These are phyloP conservation scores for Ogataea corticis DNA, from an alignment of 805 yeast species.

Conservation along the genomic window DNA sequence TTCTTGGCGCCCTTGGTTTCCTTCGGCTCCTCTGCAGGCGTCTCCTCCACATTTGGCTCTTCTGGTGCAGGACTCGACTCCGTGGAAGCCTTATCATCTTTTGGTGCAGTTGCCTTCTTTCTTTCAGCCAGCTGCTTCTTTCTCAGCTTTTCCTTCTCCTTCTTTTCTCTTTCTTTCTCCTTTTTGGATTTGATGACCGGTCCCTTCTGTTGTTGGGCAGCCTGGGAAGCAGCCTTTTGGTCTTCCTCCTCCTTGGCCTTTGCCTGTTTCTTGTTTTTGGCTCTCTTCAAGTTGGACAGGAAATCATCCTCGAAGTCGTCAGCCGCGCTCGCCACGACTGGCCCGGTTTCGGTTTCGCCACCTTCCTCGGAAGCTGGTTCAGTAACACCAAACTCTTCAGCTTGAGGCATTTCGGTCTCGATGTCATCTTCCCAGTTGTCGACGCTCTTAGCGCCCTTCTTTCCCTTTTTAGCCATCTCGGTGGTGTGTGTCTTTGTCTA, in stretches of 20 bases:
- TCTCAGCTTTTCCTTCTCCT: slow-evolving; percentile 90
- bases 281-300: slow-evolving; percentile 77
- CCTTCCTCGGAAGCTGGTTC: slow-evolving; percentile 29
- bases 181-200: slow-evolving; percentile 67
- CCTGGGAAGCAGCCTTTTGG: slow-evolving; percentile 34
- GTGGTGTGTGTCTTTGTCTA: slow-evolving; percentile 3
- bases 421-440: slow-evolving; percentile 81
- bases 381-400: slow-evolving; percentile 51
- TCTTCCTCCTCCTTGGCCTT: slow-evolving; percentile 64
- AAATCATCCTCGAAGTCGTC: slow-evolving; percentile 64
- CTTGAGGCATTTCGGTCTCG: slow-evolving; percentile 44
- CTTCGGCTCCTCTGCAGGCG: slow-evolving; percentile 32
- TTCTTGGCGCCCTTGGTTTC: slow-evolving; percentile 35
- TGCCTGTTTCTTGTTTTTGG: slow-evolving; percentile 75
- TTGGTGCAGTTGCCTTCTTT: slow-evolving; percentile 60
- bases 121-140: slow-evolving; percentile 88
- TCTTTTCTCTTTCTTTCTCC: slow-evolving; percentile 93
- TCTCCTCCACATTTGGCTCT: slow-evolving; percentile 41
- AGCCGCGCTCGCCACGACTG: slow-evolving; percentile 33
- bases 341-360: slow-evolving; percentile 8
- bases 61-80: slow-evolving; percentile 18
- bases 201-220: slow-evolving; percentile 37
- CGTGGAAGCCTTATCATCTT: slow-evolving; percentile 16
- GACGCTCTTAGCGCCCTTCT: slow-evolving; percentile 65
- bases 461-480: slow-evolving; percentile 57